Evolutionary conservation across 495 filamentous ascomycete genomes (phyloP).

Genomic region (Patellaria atrata): DNA sequence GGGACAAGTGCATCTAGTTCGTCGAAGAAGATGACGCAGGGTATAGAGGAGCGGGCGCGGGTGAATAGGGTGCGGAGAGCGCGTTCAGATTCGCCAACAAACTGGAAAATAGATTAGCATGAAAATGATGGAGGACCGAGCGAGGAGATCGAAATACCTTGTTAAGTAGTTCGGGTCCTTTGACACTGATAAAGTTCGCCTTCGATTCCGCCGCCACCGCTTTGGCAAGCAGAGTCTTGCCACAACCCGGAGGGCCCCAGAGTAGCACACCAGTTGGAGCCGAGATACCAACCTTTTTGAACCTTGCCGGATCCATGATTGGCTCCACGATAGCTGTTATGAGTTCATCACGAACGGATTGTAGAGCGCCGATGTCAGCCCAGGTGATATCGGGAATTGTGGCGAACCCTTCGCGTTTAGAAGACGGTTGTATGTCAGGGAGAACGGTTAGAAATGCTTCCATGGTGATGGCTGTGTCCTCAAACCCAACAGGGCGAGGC

Average conservation of each 20-base stretch:
- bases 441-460: conserved; percentile 64
- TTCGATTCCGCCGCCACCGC: conserved; percentile 89
- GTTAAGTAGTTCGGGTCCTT: conserved; percentile 85
- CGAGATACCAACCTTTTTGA: conserved; percentile 67
- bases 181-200: conserved; percentile 97
- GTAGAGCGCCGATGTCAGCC: conserved; percentile 79
- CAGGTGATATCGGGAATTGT: conserved; percentile 96
- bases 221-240: conserved; percentile 92
- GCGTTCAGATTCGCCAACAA: conserved; percentile 87
- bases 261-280: conserved; percentile 84
- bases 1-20: conserved; percentile 90
- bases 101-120: conserved; percentile 25
- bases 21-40: conserved; percentile 96
- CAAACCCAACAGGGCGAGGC: conserved; percentile 28
- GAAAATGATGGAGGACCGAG: neutral
- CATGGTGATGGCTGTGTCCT: conserved; percentile 35
- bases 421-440: conserved; percentile 77
- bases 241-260: conserved; percentile 94
- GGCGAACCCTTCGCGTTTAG: conserved; percentile 91
- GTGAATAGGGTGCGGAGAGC: conserved; percentile 87
- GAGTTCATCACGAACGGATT: conserved; percentile 65
- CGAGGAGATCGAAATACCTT: conserved; percentile 32
- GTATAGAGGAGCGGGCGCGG: conserved; percentile 70
- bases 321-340: conserved; percentile 83
- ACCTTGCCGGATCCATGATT: conserved; percentile 72